Evolutionary conservation across 768 basidiomycete genomes (phyloP).

Genomic region (Boletus speciosus): DNA sequence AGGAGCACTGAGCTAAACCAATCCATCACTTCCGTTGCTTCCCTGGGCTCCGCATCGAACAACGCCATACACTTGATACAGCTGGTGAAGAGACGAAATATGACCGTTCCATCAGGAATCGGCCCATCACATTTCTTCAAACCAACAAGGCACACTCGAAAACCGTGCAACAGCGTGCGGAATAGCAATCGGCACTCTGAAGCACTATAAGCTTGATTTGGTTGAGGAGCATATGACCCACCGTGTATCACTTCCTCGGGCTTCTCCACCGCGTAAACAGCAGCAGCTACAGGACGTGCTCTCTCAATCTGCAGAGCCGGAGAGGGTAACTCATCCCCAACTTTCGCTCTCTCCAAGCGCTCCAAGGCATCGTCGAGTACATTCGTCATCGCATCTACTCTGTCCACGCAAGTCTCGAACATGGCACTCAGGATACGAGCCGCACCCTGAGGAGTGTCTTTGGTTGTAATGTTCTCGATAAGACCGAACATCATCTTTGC

Average conservation of each 20-base stretch:
- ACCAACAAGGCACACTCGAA: constrained; percentile 72
- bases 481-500: constrained; percentile 91
- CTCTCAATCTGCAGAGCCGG: constrained; percentile 78
- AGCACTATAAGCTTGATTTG: constrained; percentile 1
- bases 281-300: constrained; percentile 74
- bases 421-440: constrained; percentile 67
- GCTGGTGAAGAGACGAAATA: constrained; percentile 84
- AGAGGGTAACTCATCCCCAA: constrained; percentile 36
- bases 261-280: constrained; percentile 75
- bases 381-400: constrained; percentile 74
- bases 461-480: constrained; percentile 74
- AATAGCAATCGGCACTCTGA: constrained; percentile 84
- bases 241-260: constrained; percentile 81
- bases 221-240: constrained; percentile 32
- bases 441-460: constrained; percentile 69
- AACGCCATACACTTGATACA: constrained; percentile 81
- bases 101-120: constrained; percentile 78
- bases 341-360: constrained; percentile 44
- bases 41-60: constrained; percentile 68
- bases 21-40: constrained; percentile 79
- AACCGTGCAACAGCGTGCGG: constrained; percentile 83
- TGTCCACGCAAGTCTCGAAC: constrained; percentile 80
- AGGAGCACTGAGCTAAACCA: constrained; percentile 69
- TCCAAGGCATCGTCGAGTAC: constrained; percentile 50
- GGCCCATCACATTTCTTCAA: constrained; percentile 79